Conservation (phyloP, 768 basidiomycete species). For the Antrodiella citrinella region DNA sequence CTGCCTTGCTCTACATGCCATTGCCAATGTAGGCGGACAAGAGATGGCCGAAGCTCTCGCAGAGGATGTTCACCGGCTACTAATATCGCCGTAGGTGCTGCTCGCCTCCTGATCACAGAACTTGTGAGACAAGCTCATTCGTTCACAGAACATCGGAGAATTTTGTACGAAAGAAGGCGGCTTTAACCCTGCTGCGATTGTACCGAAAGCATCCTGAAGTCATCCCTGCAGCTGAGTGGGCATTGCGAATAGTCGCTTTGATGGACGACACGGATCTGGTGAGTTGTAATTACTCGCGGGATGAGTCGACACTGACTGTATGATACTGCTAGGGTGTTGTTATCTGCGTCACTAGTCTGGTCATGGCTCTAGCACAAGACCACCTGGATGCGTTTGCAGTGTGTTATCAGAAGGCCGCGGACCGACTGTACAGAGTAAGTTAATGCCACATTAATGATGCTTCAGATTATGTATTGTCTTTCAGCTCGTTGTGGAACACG, state of each 20-base stretch:
- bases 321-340: constrained; percentile 95
- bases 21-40: constrained; percentile 94
- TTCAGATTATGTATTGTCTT: neutral
- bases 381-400: constrained; percentile 84
- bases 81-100: constrained; percentile 81
- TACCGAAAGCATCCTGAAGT: constrained; percentile 96
- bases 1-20: constrained; percentile 94
- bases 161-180: constrained; percentile 99
- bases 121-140: constrained; percentile 11
- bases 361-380: constrained; percentile 92
- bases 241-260: constrained; percentile 84
- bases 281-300: constrained; percentile 12
- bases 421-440: constrained; percentile 73
- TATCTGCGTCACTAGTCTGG: constrained; percentile 85
- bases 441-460: neutral
- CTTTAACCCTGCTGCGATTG: constrained; percentile 82
- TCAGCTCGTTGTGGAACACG: constrained; percentile 85
- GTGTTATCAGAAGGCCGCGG: constrained; percentile 92
- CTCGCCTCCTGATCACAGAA: neutral
- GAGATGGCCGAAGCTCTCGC: constrained; percentile 97
- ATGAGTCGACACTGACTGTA: constrained; percentile 4
- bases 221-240: constrained; percentile 93
- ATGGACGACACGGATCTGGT: constrained; percentile 93
- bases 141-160: constrained; percentile 74
- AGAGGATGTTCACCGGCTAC: constrained; percentile 87